Percentiles rank a stretch among this genome's conserved stretches.
These are phyloP conservation scores for Picochlorum sp. DNA, from an alignment of 139 green algal genomes.

Conservation along the genomic window DNA sequence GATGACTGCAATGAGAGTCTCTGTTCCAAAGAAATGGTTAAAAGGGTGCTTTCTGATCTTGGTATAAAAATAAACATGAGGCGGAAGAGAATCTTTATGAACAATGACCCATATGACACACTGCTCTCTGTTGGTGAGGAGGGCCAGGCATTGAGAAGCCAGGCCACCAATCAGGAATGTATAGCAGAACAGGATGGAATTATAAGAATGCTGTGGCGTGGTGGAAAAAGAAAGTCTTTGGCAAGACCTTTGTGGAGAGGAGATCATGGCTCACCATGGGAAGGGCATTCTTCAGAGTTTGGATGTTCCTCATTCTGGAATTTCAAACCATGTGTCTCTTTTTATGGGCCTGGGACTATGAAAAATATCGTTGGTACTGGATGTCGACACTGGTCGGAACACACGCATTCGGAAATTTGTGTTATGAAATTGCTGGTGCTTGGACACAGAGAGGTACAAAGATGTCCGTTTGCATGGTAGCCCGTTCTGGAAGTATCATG, in stretches of 20 bases:
- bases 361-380: conserved; percentile 14
- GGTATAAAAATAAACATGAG: conserved; percentile 18
- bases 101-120: conserved; percentile 22
- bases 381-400: conserved; percentile 15
- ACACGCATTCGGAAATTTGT: conserved; percentile 27
- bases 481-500: conserved; percentile 30
- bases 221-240: conserved; percentile 29
- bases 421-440: conserved; percentile 25
- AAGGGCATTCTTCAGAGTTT: conserved; percentile 48
- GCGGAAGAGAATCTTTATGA: conserved; percentile 10
- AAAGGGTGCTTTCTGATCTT: conserved; percentile 16
- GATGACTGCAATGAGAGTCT: conserved; percentile 85
- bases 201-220: neutral
- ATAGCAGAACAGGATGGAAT: conserved; percentile 3
- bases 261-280: conserved; percentile 35
- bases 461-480: conserved; percentile 19
- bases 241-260: conserved; percentile 57
- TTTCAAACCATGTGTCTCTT: conserved; percentile 47
- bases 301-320: conserved; percentile 47
- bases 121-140: conserved; percentile 19
- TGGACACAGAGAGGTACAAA: conserved; percentile 32
- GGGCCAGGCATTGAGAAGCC: conserved; percentile 1
- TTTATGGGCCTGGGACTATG: conserved; percentile 22
- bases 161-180: neutral
- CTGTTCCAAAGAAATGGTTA: conserved; percentile 28